These are phyloP conservation scores for Morella rubra DNA, from an alignment of 306 rosid genomes.

Conservation along the genomic window DNA sequence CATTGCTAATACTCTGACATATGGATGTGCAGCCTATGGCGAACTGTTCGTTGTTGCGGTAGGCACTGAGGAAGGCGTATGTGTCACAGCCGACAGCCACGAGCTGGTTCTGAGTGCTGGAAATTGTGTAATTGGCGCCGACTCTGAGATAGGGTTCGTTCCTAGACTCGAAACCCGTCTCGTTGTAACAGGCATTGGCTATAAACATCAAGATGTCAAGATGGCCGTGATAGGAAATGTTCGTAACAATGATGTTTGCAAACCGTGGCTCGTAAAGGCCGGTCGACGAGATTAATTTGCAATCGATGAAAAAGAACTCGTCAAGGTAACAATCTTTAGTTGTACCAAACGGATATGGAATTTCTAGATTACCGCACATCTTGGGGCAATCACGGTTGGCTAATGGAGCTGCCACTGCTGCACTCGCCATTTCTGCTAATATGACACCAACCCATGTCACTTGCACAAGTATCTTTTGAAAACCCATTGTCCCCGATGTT, in stretches of 20 bases:
- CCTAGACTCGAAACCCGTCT: accelerated
- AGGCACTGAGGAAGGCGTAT: background rate
- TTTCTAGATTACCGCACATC: constrained; percentile 34
- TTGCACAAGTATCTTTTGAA: background rate
- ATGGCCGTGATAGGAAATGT: constrained; percentile 34
- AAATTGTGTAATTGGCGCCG: constrained; percentile 17
- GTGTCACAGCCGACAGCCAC: constrained; percentile 30
- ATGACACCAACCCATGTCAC: background rate
- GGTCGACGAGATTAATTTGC: constrained; percentile 9
- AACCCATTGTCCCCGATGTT: too few species aligned
- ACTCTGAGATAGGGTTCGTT: accelerated
- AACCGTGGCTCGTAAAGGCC: too few species aligned
- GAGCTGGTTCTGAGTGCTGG: constrained; percentile 29
- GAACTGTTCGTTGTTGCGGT: accelerated
- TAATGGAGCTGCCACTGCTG: background rate
- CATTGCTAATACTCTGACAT: too few species aligned
- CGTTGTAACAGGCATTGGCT: constrained; percentile 10
- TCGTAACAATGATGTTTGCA: background rate
- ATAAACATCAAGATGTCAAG: background rate
- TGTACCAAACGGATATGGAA: constrained; percentile 56
- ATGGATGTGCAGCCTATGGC: background rate
- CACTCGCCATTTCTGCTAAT: background rate
- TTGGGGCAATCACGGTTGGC: constrained; percentile 22
- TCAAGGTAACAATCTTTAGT: constrained; percentile 12
- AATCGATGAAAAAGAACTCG: background rate